phyloP scores from a whole-genome alignment of 108 stramenopile species.

The Aurantiochytrium sp. region DNA sequence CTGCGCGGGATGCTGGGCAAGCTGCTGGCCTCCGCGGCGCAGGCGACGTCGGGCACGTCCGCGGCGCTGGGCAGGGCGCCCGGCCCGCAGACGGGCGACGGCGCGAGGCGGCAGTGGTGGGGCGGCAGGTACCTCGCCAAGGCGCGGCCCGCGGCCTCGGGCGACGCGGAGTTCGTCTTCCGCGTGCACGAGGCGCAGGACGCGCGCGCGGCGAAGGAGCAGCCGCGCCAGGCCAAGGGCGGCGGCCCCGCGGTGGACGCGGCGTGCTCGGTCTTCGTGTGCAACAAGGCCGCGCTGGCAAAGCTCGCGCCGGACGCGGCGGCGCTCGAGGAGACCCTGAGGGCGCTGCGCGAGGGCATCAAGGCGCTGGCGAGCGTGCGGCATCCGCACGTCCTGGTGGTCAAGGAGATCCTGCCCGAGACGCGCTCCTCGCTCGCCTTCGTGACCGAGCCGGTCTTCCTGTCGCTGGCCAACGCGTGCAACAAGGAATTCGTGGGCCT shows the following conservation, averaged over 20 bases:
- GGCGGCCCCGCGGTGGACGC: not conserved
- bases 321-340: not conserved
- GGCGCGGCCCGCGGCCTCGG: not conserved
- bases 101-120: not conserved
- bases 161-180: not conserved
- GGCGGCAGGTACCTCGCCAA: not conserved
- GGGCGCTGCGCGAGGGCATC: not conserved
- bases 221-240: not conserved
- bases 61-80: no score
- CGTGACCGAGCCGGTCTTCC: not conserved
- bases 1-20: no score
- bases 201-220: not conserved
- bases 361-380: not conserved
- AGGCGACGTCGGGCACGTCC: no score
- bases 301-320: not conserved
- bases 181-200: not conserved
- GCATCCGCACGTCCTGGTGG: not conserved
- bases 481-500: conserved; percentile 14
- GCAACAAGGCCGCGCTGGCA: not conserved
- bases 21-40: no score
- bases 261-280: conserved; percentile 4
- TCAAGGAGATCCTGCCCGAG: not conserved
- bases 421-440: not conserved
- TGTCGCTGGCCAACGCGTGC: conserved; percentile 14
- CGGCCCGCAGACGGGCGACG: not conserved